These are phyloP conservation scores for Solanum etuberosum DNA, from an alignment of 257 asterid genomes.

Conservation along the genomic window DNA sequence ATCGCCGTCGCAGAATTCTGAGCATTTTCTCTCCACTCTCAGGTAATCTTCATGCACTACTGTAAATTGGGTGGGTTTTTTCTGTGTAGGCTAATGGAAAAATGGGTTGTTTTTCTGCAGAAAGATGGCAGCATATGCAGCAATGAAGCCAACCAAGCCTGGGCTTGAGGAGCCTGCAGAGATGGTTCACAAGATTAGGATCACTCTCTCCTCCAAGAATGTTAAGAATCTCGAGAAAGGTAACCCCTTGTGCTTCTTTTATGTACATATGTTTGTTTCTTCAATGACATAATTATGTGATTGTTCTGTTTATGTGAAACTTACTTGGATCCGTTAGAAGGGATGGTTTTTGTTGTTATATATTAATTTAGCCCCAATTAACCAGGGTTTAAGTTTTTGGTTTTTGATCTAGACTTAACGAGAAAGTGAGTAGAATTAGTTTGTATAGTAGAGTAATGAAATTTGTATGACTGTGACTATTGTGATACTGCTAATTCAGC, in stretches of 20 bases:
- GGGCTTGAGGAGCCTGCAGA: background rate
- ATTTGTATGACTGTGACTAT: background rate
- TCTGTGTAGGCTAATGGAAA: background rate
- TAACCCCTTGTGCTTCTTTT: background rate
- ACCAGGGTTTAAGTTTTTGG: background rate
- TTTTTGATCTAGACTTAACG: background rate
- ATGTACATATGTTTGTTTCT: background rate
- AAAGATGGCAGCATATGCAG: background rate
- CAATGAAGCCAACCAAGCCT: constrained; percentile 1
- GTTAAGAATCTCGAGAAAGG: constrained; percentile 1
- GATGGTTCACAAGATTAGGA: background rate
- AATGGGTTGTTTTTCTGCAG: background rate
- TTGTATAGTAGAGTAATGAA: background rate
- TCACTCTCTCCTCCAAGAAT: background rate
- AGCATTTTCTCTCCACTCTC: background rate
- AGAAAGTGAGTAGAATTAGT: background rate
- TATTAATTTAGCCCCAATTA: background rate
- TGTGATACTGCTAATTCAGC: background rate
- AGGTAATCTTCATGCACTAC: background rate
- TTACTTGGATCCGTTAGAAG: background rate
- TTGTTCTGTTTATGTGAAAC: background rate
- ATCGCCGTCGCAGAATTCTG: background rate
- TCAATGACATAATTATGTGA: background rate
- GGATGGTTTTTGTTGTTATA: background rate
- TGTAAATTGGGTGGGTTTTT: background rate